These are phyloP conservation scores for Hemileccinum rubropunctum DNA, from an alignment of 768 basidiomycete genomes.

Conservation along the genomic window DNA sequence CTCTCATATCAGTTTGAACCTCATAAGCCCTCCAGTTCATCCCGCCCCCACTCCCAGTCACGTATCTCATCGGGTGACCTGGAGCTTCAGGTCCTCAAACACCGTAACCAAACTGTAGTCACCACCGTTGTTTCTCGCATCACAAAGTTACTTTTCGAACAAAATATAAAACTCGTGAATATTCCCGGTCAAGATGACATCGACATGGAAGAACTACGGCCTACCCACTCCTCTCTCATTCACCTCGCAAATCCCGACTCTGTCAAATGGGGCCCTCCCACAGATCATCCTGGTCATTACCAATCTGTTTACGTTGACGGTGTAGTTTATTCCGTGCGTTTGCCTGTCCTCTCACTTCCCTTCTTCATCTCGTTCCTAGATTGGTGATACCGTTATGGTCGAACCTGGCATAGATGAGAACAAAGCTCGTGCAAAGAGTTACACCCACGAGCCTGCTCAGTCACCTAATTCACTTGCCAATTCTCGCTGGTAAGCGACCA, in stretches of 20 bases:
- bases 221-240: conserved; percentile 15
- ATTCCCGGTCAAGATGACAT: conserved; percentile 27
- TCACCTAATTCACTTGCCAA: conserved; percentile 58
- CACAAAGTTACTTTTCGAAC: conserved; percentile 45
- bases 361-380: conserved; percentile 35
- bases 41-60: conserved; percentile 15
- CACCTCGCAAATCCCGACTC: conserved; percentile 30
- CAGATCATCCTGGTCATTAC: conserved; percentile 36
- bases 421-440: conserved; percentile 39
- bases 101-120: conserved; percentile 37
- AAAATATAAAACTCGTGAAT: conserved; percentile 41
- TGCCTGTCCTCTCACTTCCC: not conserved
- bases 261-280: conserved; percentile 34
- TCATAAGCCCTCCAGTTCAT: conserved; percentile 11
- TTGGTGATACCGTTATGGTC: conserved; percentile 64
- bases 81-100: conserved; percentile 36
- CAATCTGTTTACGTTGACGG: conserved; percentile 54
- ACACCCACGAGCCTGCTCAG: conserved; percentile 37
- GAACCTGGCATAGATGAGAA: conserved; percentile 52
- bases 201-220: conserved; percentile 15
- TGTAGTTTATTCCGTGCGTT: conserved; percentile 50
- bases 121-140: conserved; percentile 49
- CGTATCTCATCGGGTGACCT: conserved; percentile 8
- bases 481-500: conserved; percentile 50
- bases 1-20: conserved; percentile 23